phyloP scores from a whole-genome alignment of 1,284 basidiomycete species.

The Rhodotorula sp. region DNA sequence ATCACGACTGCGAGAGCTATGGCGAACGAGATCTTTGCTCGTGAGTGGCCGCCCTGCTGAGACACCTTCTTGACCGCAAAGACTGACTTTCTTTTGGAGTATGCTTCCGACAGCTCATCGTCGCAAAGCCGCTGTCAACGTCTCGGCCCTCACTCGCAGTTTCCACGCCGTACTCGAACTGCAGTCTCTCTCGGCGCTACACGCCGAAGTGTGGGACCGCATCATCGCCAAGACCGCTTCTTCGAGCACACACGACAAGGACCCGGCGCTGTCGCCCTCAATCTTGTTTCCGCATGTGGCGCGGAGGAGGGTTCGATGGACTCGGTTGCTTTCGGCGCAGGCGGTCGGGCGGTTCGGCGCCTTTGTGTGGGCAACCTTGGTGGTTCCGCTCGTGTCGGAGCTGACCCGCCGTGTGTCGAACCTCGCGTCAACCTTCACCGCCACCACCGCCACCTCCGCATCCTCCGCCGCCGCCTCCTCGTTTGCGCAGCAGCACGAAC shows the following conservation, averaged over 20 bases:
- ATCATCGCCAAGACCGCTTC: not conserved
- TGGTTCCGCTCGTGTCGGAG: not conserved
- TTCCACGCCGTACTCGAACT: not conserved
- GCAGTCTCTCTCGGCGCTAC: not conserved
- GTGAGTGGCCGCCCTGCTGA: not conserved
- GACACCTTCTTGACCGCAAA: not conserved
- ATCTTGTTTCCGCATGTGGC: not conserved
- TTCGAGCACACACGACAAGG: not conserved
- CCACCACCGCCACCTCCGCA: not conserved
- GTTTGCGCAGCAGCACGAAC: not conserved
- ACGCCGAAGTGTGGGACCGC: not conserved
- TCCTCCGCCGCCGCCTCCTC: not conserved
- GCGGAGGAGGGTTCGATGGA: not conserved
- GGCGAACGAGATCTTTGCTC: not conserved
- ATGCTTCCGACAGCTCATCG: not conserved
- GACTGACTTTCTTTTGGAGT: not conserved
- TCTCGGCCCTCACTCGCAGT: not conserved
- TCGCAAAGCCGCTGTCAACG: not conserved
- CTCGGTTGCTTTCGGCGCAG: not conserved
- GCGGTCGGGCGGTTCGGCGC: constrained; percentile 1
- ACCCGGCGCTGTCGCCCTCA: not conserved
- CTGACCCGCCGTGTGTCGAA: not conserved
- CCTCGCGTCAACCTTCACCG: too few relatives aligned
- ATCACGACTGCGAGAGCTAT: not conserved
- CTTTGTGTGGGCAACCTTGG: not conserved